Base-by-base conservation (phyloP, 1,139 yeast species). In the Pichia inconspicua region DNA sequence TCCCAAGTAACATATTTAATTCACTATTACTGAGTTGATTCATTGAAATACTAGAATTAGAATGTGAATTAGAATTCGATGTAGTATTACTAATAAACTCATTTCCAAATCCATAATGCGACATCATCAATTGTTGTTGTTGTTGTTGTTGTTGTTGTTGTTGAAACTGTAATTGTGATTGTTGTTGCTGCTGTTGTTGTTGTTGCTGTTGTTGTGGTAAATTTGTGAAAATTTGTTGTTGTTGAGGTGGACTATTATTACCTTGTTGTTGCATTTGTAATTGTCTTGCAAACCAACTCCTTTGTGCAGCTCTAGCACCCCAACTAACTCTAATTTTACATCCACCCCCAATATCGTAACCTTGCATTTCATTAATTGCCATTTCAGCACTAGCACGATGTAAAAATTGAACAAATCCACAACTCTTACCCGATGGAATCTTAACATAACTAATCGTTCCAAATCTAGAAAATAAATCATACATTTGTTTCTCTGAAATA, bases 361-460 rank as follows among this genome's bases (percentile, higher is more conserved):
- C 90, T 64, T 84, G 88, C 85, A 84, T 78, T 35, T 80, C 79
- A 22, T 74, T 72, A 50, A 84, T 81, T 3, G 90, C 87, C 48
- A 73, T 76, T 62, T 83, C 89, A 0, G 90, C 92, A 59, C 82
- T 82, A 51, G 76, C 77, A 53, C 88, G 70, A 43, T 75, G 72
- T 30, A 75, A 70, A 62, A 75, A 84, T 59, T 80, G 82, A 50
- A 84, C 79, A 63, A 83, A 82, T 1, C 89, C 90, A 68, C 88
- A 82, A 54, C 80, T 80, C 58, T 80, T 82, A 14, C 84, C 84
- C 1, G 78, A 78, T 3, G 87, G 87, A 35, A 82, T 79, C 57
- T 81, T 82, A 45, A 82, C 80, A 60, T 81, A 83, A 40, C 76
- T 74, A 44, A 84, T 79, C 27, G 70, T 67, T 19, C 92, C 92